phyloP scores from a whole-genome alignment of 106 monocot species.

The Platanthera guangdongensis region DNA sequence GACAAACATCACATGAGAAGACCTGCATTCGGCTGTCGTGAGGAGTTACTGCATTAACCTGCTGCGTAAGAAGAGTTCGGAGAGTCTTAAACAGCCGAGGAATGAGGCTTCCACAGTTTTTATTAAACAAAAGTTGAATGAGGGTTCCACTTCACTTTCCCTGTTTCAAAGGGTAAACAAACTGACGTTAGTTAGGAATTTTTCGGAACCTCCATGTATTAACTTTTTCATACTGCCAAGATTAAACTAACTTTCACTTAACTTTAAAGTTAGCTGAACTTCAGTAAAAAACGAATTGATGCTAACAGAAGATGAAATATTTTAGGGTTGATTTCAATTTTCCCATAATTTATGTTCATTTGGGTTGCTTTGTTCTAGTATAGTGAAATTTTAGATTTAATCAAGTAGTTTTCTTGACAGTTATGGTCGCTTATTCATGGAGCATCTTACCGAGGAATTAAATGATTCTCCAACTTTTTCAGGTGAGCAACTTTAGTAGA shows the following conservation, averaged over 20 bases:
- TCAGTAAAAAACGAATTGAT: background rate
- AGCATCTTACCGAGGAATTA: constrained; percentile 60
- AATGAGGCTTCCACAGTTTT: background rate
- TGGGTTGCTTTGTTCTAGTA: background rate
- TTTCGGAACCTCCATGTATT: background rate
- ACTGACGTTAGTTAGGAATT: background rate
- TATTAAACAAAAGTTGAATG: background rate
- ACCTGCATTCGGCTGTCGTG: background rate
- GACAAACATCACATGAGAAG: background rate
- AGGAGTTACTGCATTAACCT: background rate
- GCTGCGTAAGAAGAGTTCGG: no score
- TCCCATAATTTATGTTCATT: background rate
- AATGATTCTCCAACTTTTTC: constrained; percentile 60
- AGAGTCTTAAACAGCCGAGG: background rate
- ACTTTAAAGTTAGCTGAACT: background rate
- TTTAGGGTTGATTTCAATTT: background rate
- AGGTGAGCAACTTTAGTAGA: constrained; percentile 32
- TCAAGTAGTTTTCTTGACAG: constrained; percentile 30
- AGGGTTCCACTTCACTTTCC: background rate
- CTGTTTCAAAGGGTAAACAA: background rate
- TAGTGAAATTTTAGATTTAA: background rate
- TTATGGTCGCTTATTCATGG: constrained; percentile 82
- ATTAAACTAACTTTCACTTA: background rate
- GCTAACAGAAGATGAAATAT: background rate
- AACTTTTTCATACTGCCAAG: background rate